Evolutionary conservation across 352 stramenopile species (phyloP), one percentile per base, ranked within the genome.

Genomic region (Phytopythium litorale): DNA sequence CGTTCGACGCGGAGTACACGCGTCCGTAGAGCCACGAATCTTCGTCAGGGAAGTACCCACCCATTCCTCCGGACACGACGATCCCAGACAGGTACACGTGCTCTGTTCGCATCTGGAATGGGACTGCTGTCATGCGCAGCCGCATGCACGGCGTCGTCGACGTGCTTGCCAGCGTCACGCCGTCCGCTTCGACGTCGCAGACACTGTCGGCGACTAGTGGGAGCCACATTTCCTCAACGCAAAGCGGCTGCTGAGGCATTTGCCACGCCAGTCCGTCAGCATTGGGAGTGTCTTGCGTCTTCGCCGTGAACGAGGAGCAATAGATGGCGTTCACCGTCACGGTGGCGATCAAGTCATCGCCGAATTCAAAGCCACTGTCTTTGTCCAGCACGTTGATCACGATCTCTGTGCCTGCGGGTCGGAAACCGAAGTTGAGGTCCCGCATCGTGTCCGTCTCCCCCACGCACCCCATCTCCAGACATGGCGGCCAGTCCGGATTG

Each of bases 361-460:
- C 83, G 51, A 96, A 97, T 63, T 97, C 89, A 3, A 97, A 71
- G 13, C 91, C 91, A 50, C 75, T 78, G 71, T 97, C 88, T 33
- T 90, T 73, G 64, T 97, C 87, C 56, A 74, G 79, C 15, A 96
- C 74, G 18, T 74, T 56, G 9, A 97, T 63, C 12, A 65, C 71
- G 58, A 97, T 89, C 54, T 81, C 59, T 2, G 81, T 91, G n/a
- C 87, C 91, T 13, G 88, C 86, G 19, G 78, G 70, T 11, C 85
- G 86, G 46, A 96, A 94, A 0, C 91, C 88, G 51, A 97, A 95
- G 59, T 92, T 87, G 33, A 97, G 62, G 55, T 93, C 84, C 0
- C 84, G 78, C 23, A 68, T 61, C 8, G 76, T 71, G 53, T 96
- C 84, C 40, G 68, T 64, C 7, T 69, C 58, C 7, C 58, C 76